A percentile compares a stretch with the other conserved stretches of the same genome.
phyloP scores from a whole-genome alignment of 2,329 filamentous ascomycete species.

The Colletotrichum musicola region DNA sequence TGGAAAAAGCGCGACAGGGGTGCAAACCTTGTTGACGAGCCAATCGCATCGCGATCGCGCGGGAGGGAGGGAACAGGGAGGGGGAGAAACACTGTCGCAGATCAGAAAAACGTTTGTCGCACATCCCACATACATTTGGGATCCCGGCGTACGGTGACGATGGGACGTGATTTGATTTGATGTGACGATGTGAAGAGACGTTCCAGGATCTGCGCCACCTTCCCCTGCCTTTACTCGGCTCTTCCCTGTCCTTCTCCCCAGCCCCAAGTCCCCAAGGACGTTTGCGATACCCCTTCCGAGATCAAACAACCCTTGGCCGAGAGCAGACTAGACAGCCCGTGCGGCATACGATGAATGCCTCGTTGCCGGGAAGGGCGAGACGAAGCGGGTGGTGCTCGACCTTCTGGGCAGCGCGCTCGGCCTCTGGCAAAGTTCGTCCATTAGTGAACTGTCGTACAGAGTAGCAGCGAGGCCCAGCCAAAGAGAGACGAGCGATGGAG shows the following conservation, averaged over 20 bases:
- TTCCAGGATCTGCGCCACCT: constrained; percentile 38
- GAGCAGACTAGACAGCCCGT: not conserved
- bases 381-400: constrained; percentile 3
- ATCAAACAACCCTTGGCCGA: constrained; percentile 16
- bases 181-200: constrained; percentile 6
- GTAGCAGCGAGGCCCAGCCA: not conserved
- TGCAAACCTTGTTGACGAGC: constrained; percentile 6
- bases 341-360: not conserved
- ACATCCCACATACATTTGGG: constrained; percentile 7
- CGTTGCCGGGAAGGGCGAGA: constrained; percentile 10
- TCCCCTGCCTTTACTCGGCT: not conserved
- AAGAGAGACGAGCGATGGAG: constrained; percentile 1
- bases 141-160: too few relatives aligned
- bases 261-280: not conserved
- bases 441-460: not conserved
- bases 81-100: constrained; percentile 32
- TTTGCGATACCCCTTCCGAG: constrained; percentile 1
- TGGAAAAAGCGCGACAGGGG: not conserved
- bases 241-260: not conserved
- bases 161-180: not conserved
- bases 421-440: constrained; percentile 21
- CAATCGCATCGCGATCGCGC: constrained; percentile 33
- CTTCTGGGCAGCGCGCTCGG: constrained; percentile 21
- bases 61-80: not conserved
- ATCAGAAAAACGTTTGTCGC: constrained; percentile 34